Base-by-base conservation (phyloP, 108 stramenopile species). In the Fragilaria radians region DNA sequence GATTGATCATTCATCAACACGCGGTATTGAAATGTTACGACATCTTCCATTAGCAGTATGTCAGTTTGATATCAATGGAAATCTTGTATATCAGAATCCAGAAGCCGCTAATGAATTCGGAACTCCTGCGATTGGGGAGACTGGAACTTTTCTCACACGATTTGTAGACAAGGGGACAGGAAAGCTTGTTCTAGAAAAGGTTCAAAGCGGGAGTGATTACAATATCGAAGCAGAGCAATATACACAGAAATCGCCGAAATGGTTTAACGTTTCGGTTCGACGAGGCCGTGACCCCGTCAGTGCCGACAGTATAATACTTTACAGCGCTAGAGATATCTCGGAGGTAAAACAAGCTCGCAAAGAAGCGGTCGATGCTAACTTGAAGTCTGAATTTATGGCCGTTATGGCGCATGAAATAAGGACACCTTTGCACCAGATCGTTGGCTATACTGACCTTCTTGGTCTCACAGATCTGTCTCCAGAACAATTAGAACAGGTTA, bases 341-440 rank as follows among this genome's bases (percentile, higher is more conserved):
- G 66, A 54, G 18, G 28, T 56, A 25, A 51, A 61, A 27, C 1
- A 63, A 57, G 73, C 68, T 57, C 50, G 57, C 30, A 52, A 54
- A n/a, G 59, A 66, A 4, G 78, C 71, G 4, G 56, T 69, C 19
- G 32, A 32, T 2, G 71, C 66, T 17, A 63, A 62, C 48, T 2
- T 23, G 32, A 80, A 80, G 66, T 63, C 64, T 5, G 52, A 73
- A 47, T 75, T 80, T 67, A 27, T 80, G 21, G 78, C 78, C 1
- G 60, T 74, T 19, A 79, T 79, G 78, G 72, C 72, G 3, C 78
- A 79, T 47, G 78, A 79, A 59, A 73, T 65, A 19, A 26, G 64
- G 29, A 79, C 78, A 18, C 88, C 88, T 11, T 52, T 89, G 58
- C 76, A 85, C 67, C 81, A 79, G 57, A 73, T 89, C 25, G 62